phyloP scores from a whole-genome alignment of 2,329 filamentous ascomycete species.

The Zymoseptoria crescenta region DNA sequence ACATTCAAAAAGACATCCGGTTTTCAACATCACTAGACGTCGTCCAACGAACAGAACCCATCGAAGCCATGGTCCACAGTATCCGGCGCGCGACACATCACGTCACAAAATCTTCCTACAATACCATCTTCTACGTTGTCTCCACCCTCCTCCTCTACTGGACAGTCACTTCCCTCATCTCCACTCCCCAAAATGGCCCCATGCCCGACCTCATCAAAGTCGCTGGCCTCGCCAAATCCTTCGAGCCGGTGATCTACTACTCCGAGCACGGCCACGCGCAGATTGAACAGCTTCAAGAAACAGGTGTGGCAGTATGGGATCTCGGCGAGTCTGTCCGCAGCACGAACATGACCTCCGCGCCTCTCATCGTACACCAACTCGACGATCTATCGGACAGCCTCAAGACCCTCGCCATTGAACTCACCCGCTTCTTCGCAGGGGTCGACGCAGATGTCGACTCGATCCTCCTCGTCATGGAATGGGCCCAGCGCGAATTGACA shows the following conservation, averaged over 20 bases:
- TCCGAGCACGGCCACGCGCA: conserved; percentile 82
- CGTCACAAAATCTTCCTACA: conserved; percentile 62
- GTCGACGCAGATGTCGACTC: conserved; percentile 90
- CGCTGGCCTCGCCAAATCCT: conserved; percentile 78
- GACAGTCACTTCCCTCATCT: conserved; percentile 57
- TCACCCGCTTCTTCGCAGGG: conserved; percentile 87
- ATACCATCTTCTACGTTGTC: conserved; percentile 54
- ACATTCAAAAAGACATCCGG: conserved; percentile 61
- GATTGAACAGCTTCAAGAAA: conserved; percentile 81
- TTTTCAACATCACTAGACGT: conserved; percentile 83
- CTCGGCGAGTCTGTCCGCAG: conserved; percentile 80
- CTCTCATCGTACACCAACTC: conserved; percentile 75
- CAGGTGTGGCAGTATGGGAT: conserved; percentile 89
- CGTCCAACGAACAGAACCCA: conserved; percentile 75
- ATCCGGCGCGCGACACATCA: conserved; percentile 52
- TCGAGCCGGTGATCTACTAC: conserved; percentile 91
- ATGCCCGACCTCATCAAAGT: conserved; percentile 86
- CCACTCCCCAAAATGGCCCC: conserved; percentile 58
- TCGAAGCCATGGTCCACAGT: conserved; percentile 63
- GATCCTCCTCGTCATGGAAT: conserved; percentile 92
- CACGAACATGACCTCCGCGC: conserved; percentile 84
- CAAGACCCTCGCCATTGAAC: conserved; percentile 73
- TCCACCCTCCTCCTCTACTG: conserved; percentile 58
- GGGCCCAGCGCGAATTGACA: conserved; percentile 78
- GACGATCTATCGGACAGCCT: conserved; percentile 80